A percentile compares a stretch with the other conserved stretches of the same genome.
These are phyloP conservation scores for Luffa acutangula DNA, from an alignment of 306 rosid genomes.

Conservation along the genomic window DNA sequence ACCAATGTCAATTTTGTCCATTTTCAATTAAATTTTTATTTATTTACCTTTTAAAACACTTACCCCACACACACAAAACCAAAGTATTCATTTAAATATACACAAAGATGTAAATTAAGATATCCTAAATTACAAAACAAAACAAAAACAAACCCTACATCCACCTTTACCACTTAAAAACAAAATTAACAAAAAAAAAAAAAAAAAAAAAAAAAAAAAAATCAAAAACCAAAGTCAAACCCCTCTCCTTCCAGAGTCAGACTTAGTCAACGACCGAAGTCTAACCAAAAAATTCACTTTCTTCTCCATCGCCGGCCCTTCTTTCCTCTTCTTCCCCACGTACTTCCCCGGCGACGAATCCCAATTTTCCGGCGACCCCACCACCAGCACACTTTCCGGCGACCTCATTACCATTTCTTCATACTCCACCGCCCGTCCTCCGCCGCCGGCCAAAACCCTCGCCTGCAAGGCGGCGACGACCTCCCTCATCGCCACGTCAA, in stretches of 20 bases:
- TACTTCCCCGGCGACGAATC: conserved; percentile 26
- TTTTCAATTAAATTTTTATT: too few relatives aligned
- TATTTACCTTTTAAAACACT: too few relatives aligned
- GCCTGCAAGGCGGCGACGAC: conserved; percentile 53
- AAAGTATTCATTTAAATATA: too few relatives aligned
- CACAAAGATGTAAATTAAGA: not conserved
- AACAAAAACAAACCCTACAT: not conserved
- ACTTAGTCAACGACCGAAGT: conserved; percentile 73
- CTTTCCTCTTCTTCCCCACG: conserved; percentile 41
- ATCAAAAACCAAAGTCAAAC: not conserved
- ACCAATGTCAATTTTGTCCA: too few relatives aligned
- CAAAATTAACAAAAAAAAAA: too few relatives aligned
- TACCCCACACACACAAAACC: too few relatives aligned
- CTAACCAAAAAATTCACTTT: conserved; percentile 67
- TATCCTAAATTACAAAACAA: not conserved
- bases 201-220: not conserved
- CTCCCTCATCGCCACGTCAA: conserved; percentile 61
- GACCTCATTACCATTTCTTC: conserved; percentile 38
- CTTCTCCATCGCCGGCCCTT: conserved; percentile 27
- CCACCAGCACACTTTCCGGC: conserved; percentile 65
- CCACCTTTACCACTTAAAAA: not conserved
- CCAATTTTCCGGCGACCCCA: conserved; percentile 80
- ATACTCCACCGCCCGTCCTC: conserved; percentile 21
- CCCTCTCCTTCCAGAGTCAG: conserved; percentile 47
- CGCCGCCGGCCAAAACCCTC: conserved; percentile 22